Base-by-base conservation (phyloP, 495 filamentous ascomycete species). In the Elaphomyces granulatus region DNA sequence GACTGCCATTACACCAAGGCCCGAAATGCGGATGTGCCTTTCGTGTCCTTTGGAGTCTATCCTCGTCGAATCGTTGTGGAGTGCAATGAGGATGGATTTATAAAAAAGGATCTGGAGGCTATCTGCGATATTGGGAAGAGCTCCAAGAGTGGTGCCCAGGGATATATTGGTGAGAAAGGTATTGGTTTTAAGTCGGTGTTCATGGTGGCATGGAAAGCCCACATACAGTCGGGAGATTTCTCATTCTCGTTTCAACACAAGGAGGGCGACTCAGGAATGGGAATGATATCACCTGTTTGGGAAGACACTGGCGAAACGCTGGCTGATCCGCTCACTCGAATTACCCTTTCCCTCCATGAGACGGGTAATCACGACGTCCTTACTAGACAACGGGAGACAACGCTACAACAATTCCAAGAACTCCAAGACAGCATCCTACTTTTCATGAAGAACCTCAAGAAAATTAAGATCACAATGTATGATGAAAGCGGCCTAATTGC, bases 121-220 rank as follows among this genome's bases (percentile, higher is more conserved):
- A 53, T 68, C 15, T 61, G 59, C 40, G 35, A 33, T 8, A 45
- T 63, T 23, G 50, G 55, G 4, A 14, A 57, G 15, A 66, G 63
- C 42, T 54, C 58, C 15, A 72, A 71, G 40, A 46, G 44, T 0
- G 47, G 41, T 4, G 36, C 47, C 7, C 49, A 53, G 35, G 59
- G 60, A 1, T 69, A 68, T 40, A 64, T 68, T 47, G 67, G 68
- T 2, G 63, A 65, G 36, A 71, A 72, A 37, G 65, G 64, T 0
- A 67, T 71, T 17, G 68, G 70, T 0, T 72, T 74, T 51, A 72
- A 71, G 41, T 69, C 66, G 0, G 63, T 71, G 0, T 74, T 74
- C 45, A 68, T 54, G 33, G 61, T 61, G 1, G 62, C 65, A 2
- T 56, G 46, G 43, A 64, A 60, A 34, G 68, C 63, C 0, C 55